Conservation (phyloP, 2,329 filamentous ascomycete species). For the Pseudopithomyces chartarum region DNA sequence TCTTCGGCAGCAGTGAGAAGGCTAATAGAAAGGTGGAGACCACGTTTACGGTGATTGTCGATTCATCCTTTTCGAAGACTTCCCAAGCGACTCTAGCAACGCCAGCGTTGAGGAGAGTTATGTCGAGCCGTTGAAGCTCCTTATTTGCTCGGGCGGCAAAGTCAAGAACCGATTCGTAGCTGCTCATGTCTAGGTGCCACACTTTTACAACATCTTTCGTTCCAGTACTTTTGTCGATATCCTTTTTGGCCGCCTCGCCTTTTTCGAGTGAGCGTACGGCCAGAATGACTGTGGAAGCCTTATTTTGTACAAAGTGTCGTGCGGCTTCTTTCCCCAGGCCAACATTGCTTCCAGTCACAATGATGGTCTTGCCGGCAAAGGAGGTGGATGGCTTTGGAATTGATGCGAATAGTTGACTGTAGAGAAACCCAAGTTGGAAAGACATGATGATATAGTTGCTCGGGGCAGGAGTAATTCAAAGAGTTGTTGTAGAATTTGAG, state of each 20-base stretch:
- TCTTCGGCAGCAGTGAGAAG: slow-evolving; percentile 31
- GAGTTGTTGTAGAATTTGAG: background rate
- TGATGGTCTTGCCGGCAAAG: slow-evolving; percentile 43
- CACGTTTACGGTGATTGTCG: slow-evolving; percentile 47
- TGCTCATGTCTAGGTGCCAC: slow-evolving; percentile 51
- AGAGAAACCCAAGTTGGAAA: slow-evolving; percentile 2
- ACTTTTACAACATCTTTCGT: slow-evolving; percentile 45
- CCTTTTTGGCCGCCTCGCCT: slow-evolving; percentile 50
- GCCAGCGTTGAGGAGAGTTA: slow-evolving; percentile 48
- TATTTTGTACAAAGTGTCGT: slow-evolving; percentile 47
- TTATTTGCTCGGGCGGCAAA: slow-evolving; percentile 34
- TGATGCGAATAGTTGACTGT: slow-evolving; percentile 42
- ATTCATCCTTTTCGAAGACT: slow-evolving; percentile 35
- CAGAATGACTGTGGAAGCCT: slow-evolving; percentile 50
- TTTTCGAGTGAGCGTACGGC: slow-evolving; percentile 49
- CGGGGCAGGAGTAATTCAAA: background rate
- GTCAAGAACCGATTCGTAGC: slow-evolving; percentile 43
- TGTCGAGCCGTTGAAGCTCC: slow-evolving; percentile 40
- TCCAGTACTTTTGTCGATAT: slow-evolving; percentile 43
- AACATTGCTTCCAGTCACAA: slow-evolving; percentile 54
- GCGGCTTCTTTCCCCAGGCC: slow-evolving; percentile 54
- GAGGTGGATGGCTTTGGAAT: slow-evolving; percentile 33
- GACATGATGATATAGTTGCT: slow-evolving; percentile 3
- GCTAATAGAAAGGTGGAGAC: slow-evolving; percentile 46
- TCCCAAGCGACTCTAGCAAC: slow-evolving; percentile 32